Base-by-base conservation (phyloP, 1,139 yeast genomes). In the Debaryomyces sp. region DNA sequence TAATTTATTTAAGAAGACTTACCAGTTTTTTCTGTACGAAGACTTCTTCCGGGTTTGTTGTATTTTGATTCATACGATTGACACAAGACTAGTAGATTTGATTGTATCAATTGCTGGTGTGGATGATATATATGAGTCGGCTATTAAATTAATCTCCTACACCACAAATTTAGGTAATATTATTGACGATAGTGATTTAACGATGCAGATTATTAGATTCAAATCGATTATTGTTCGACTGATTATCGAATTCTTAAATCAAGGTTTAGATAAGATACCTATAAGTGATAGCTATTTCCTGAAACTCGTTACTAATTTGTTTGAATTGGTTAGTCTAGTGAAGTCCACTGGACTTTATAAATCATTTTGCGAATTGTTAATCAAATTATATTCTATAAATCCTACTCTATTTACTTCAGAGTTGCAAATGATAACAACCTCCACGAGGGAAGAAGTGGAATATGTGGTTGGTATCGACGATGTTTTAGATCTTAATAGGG, bases 21-120 rank as follows among this genome's bases (percentile, higher is more conserved):
- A 47, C 22, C 60, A 56, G 27, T 63, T 70, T 33, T 73, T 75
- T 45, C 42, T 56, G 0, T 50, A 68, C 0, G 70, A 66, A 29
- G 79, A 75, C 53, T 71, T 71, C 41, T 51, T 75, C 12, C 56
- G 80, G 27, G 54, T 70, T 12, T 63, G 67, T 45, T 58, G 66
- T n/a, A 59, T 73, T n/a, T 48, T 73, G 34, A 54, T 61, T 22
- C 59, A 60, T 6, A 62, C 68, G 3, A 50, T 67, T 15, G 61
- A 63, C 22, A 67, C 60, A 7, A 58, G 51, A 8, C 50, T 60
- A 22, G 63, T 68, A 27, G 60, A 62, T 15, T 47, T 60, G 15
- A 57, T 73, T 2, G 53, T 63, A 6, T 54, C 66, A 0, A 47
- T 64, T n/a, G 54, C 67, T 30, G 64, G 64, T 6, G 56, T 65